These are phyloP conservation scores for Kingdonia uniflora DNA, from an alignment of 164 flowering plant species.

Conservation along the genomic window DNA sequence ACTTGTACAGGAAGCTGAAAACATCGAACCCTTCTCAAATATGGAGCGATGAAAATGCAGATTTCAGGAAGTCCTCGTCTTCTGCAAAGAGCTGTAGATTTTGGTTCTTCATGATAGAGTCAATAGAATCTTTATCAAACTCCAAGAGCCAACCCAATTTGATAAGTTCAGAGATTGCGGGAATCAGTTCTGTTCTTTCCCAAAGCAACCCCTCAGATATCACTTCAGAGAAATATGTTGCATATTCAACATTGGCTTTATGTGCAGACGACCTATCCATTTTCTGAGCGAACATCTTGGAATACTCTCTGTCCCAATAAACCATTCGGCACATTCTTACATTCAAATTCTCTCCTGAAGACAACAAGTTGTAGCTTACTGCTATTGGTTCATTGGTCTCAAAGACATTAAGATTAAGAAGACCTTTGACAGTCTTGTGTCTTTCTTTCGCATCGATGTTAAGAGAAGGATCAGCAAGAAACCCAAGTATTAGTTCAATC, in stretches of 20 bases:
- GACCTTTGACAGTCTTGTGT: slow-evolving; percentile 27
- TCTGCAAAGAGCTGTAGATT: slow-evolving; percentile 45
- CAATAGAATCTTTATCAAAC: slow-evolving; percentile 42
- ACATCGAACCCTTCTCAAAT: too few relatives aligned
- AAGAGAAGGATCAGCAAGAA: slow-evolving; percentile 30
- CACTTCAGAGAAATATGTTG: slow-evolving; percentile 36
- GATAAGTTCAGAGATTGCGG: slow-evolving; percentile 40
- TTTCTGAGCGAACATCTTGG: slow-evolving; percentile 32
- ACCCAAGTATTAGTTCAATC: slow-evolving; percentile 38
- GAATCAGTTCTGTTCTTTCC: slow-evolving; percentile 36
- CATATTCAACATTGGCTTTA: slow-evolving; percentile 30
- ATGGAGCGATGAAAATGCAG: slow-evolving; percentile 17
- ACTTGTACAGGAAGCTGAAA: too few relatives aligned
- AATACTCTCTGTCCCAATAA: slow-evolving; percentile 45
- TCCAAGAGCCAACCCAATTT: slow-evolving; percentile 42
- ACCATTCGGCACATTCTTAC: slow-evolving; percentile 27
- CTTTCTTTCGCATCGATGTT: slow-evolving; percentile 28
- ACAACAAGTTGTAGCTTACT: slow-evolving; percentile 21
- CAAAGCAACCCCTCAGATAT: slow-evolving; percentile 54
- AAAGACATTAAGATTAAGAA: slow-evolving; percentile 24
- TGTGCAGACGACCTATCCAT: slow-evolving; percentile 20
- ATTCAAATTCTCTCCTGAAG: slow-evolving; percentile 21
- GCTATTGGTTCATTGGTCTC: slow-evolving; percentile 35
- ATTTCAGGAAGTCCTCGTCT: slow-evolving; percentile 36
- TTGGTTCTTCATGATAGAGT: slow-evolving; percentile 39